Evolutionary conservation across 148 eudicot species (phyloP).

Genomic region (Rhododendron simsii): DNA sequence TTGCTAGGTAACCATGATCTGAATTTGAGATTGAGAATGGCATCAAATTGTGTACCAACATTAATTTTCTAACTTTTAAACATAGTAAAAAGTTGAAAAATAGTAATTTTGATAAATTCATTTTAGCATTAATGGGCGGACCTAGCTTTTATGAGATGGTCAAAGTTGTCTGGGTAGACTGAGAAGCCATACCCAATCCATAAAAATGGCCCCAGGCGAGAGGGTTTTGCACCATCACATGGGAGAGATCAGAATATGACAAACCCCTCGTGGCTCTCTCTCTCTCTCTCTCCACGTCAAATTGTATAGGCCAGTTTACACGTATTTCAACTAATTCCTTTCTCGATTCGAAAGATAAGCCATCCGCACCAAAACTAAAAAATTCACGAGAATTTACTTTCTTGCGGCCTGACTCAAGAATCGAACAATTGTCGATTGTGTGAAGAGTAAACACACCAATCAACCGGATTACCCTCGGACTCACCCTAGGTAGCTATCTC

Average conservation of each 20-base stretch:
- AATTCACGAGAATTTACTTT: neutral
- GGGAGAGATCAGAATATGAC: neutral
- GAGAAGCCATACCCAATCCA: neutral
- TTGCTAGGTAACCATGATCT: neutral
- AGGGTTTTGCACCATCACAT: neutral
- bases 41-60: neutral
- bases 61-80: too few relatives aligned
- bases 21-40: neutral
- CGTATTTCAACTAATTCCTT: neutral
- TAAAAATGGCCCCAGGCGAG: neutral
- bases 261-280: neutral
- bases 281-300: neutral
- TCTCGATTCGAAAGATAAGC: neutral
- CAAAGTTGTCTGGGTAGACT: neutral
- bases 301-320: neutral
- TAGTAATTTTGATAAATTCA: neutral
- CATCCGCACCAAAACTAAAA: neutral
- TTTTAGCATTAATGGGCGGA: too few relatives aligned
- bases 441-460: neutral
- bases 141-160: neutral
- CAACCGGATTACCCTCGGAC: fast-evolving
- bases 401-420: neutral
- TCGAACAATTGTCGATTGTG: neutral
- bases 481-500: neutral
- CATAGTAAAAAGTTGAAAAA: neutral